Conservation (phyloP, 2,329 filamentous ascomycete genomes). For the Tolypocladium endophyticum region DNA sequence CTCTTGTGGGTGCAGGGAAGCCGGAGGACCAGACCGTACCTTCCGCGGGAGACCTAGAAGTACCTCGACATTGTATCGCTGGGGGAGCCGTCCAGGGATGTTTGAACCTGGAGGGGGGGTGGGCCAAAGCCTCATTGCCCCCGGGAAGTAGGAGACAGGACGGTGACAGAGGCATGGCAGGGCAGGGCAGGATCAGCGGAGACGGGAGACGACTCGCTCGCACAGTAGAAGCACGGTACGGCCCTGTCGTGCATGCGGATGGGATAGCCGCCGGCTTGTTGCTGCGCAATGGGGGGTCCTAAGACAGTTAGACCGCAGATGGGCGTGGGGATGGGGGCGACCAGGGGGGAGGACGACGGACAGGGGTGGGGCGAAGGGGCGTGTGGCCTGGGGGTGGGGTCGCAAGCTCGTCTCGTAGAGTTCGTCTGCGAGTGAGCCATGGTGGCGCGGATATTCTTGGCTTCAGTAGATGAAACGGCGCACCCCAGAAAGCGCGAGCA, state of each 20-base stretch:
- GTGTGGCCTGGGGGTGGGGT: background rate
- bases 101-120: background rate
- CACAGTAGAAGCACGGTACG: background rate
- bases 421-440: background rate
- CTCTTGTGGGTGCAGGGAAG: conserved; percentile 4
- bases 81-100: background rate
- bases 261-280: conserved; percentile 17
- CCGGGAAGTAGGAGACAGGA: background rate
- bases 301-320: conserved; percentile 2
- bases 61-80: conserved; percentile 3
- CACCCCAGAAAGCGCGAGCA: background rate
- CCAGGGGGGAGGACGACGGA: background rate
- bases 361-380: background rate
- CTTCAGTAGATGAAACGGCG: background rate
- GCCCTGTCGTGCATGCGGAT: conserved; percentile 19
- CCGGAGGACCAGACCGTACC: conserved; percentile 2
- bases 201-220: background rate
- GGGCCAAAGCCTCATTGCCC: background rate
- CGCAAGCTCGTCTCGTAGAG: background rate
- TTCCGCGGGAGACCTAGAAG: background rate
- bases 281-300: conserved; percentile 2
- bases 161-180: background rate
- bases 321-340: conserved; percentile 2
- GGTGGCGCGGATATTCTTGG: background rate
- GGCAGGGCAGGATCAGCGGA: background rate